Evolutionary conservation across 306 rosid species (phyloP).

Genomic region (Leucaena leucocephala): DNA sequence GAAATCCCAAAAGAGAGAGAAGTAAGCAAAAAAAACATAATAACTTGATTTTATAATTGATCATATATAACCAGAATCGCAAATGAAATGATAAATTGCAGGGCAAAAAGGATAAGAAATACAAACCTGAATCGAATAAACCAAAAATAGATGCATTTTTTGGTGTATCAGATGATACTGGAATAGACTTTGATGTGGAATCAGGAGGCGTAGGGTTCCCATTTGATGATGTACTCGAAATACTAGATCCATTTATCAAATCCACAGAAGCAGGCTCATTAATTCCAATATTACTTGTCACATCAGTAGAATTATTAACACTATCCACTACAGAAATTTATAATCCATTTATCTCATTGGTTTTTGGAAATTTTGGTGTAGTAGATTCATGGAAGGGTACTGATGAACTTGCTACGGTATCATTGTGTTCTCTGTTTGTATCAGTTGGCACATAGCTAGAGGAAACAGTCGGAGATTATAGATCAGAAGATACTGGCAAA

Average conservation of each 20-base stretch:
- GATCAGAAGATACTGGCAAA: constrained; percentile 32
- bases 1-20: constrained; percentile 27
- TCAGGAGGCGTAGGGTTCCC: constrained; percentile 37
- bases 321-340: constrained; percentile 15
- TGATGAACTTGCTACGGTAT: constrained; percentile 24
- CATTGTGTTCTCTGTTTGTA: constrained; percentile 13
- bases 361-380: constrained; percentile 11
- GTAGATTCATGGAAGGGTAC: constrained; percentile 22
- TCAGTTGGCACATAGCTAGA: constrained; percentile 27
- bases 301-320: constrained; percentile 25
- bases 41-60: constrained; percentile 11
- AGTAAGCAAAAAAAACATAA: constrained; percentile 15
- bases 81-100: constrained; percentile 14
- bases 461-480: constrained; percentile 27
- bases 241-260: background rate
- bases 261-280: constrained; percentile 32
- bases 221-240: constrained; percentile 36
- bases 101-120: constrained; percentile 26
- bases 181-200: constrained; percentile 41
- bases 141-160: constrained; percentile 32
- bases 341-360: constrained; percentile 30
- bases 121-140: constrained; percentile 64
- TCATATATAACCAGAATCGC: constrained; percentile 17
- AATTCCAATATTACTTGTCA: constrained; percentile 37
- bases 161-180: constrained; percentile 38